A percentile compares a stretch with the other conserved stretches of the same genome.
These are phyloP conservation scores for Aurantiochytrium sp. DNA, from an alignment of 108 stramenopile species.

Conservation along the genomic window DNA sequence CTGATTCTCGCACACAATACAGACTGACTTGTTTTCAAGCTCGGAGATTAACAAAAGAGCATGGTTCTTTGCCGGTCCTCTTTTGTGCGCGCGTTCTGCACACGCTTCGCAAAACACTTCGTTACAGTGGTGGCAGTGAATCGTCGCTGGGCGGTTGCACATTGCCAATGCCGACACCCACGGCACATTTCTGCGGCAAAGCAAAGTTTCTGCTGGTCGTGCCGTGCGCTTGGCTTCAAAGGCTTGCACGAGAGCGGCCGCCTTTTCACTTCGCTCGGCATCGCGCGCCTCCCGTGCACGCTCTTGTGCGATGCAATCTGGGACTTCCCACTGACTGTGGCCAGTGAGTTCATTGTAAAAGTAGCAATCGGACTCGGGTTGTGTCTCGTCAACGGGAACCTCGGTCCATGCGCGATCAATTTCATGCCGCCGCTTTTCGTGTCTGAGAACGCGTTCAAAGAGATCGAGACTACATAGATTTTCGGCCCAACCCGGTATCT, in stretches of 20 bases:
- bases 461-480: background rate
- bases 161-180: background rate
- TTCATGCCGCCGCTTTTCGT: background rate
- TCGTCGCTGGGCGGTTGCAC: background rate
- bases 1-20: background rate
- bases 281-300: background rate
- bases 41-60: background rate
- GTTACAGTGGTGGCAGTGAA: background rate
- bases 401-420: background rate
- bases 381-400: background rate
- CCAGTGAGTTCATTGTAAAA: background rate
- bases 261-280: background rate
- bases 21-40: background rate
- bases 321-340: background rate
- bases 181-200: background rate
- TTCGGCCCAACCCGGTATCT: background rate
- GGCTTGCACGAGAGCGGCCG: background rate
- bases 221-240: background rate
- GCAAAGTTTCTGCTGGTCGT: background rate
- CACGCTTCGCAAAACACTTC: background rate
- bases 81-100: background rate
- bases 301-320: background rate
- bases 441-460: background rate
- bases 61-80: background rate
- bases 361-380: background rate